phyloP scores from a whole-genome alignment of 306 rosid species.

The Quercus berberidifolia region DNA sequence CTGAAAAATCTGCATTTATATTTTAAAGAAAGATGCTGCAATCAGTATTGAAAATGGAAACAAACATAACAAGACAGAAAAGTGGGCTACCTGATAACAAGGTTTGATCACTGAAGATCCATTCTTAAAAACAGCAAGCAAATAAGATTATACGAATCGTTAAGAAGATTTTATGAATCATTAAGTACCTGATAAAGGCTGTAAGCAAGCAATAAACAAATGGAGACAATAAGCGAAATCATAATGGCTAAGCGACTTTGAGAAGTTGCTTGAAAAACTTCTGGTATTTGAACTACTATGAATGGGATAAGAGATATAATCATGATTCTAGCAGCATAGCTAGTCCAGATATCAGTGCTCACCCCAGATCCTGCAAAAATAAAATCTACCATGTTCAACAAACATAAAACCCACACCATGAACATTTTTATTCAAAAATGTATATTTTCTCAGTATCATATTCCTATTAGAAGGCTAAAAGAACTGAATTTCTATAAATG shows the following conservation, averaged over 20 bases:
- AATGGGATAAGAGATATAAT: slow-evolving; percentile 72
- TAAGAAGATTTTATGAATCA: background rate
- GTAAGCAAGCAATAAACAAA: slow-evolving; percentile 47
- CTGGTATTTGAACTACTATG: slow-evolving; percentile 86
- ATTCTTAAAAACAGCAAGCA: too few relatives aligned
- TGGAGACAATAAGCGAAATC: slow-evolving; percentile 67
- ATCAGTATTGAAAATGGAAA: background rate
- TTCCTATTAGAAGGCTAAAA: background rate
- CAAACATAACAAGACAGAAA: too few relatives aligned
- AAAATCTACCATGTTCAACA: too few relatives aligned
- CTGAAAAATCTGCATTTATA: slow-evolving; percentile 26
- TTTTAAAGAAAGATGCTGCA: background rate
- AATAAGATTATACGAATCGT: background rate
- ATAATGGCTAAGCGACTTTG: slow-evolving; percentile 74
- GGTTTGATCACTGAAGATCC: too few relatives aligned
- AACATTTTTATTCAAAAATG: too few relatives aligned
- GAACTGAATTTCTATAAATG: background rate
- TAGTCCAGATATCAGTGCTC: slow-evolving; percentile 93
- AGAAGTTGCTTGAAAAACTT: slow-evolving; percentile 59
- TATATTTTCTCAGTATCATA: background rate
- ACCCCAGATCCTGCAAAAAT: slow-evolving; percentile 86
- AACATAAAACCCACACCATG: too few relatives aligned
- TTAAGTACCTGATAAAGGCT: slow-evolving; percentile 78
- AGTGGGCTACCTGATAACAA: too few relatives aligned
- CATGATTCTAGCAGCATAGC: slow-evolving; percentile 90